These are phyloP conservation scores for Penicillium antarcticum DNA, from an alignment of 495 filamentous ascomycete genomes.

Conservation along the genomic window DNA sequence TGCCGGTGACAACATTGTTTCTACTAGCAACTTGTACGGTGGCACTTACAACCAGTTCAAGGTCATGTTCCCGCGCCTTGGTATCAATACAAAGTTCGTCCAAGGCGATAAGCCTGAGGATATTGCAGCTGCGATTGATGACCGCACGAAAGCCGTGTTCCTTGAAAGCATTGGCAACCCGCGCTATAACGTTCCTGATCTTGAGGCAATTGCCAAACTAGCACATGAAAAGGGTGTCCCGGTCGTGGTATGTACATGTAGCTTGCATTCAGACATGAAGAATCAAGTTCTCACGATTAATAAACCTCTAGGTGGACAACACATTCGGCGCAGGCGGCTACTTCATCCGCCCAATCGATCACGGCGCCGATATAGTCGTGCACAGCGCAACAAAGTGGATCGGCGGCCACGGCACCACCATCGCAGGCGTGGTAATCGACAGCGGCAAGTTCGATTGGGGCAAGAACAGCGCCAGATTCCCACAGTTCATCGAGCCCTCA, in stretches of 20 bases:
- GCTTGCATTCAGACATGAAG: neutral
- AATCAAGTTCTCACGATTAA: neutral
- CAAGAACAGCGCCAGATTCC: slow-evolving; percentile 81
- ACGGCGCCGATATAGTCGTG: slow-evolving; percentile 92
- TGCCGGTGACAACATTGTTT: slow-evolving; percentile 91
- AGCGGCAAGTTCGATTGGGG: slow-evolving; percentile 97
- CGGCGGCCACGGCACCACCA: slow-evolving; percentile 94
- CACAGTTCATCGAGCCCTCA: slow-evolving; percentile 87
- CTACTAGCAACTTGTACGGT: slow-evolving; percentile 90
- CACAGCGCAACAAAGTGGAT: slow-evolving; percentile 99
- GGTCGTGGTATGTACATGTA: slow-evolving; percentile 61
- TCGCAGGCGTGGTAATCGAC: slow-evolving; percentile 87
- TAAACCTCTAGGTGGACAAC: slow-evolving; percentile 71
- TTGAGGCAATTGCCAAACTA: slow-evolving; percentile 77
- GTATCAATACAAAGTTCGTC: slow-evolving; percentile 89
- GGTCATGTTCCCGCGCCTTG: slow-evolving; percentile 80
- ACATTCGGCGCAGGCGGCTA: slow-evolving; percentile 97
- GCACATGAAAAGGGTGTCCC: slow-evolving; percentile 81
- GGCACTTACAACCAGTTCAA: slow-evolving; percentile 99
- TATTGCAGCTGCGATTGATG: slow-evolving; percentile 84
- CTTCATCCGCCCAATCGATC: slow-evolving; percentile 83
- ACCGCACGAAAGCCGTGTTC: slow-evolving; percentile 94
- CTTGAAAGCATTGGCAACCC: slow-evolving; percentile 96
- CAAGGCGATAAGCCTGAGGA: slow-evolving; percentile 78
- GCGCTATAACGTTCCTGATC: slow-evolving; percentile 88